A percentile compares a stretch with the other conserved stretches of the same genome.
Evolutionary conservation across 1,139 yeast species (phyloP).

Genomic region (Trichomonascaceae sp.): DNA sequence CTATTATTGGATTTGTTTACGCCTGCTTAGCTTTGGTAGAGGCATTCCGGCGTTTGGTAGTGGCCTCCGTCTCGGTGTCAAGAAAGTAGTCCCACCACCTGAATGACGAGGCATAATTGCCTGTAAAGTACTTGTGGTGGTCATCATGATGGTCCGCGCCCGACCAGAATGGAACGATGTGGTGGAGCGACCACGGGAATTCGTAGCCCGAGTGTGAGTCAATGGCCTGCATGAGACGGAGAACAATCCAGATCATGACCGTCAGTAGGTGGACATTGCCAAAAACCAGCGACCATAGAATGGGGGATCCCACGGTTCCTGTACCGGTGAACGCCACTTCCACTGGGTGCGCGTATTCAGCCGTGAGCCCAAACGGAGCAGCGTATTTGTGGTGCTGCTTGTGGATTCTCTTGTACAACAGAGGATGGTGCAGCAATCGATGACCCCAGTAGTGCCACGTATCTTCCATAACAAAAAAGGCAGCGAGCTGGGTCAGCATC

Average conservation of each 20-base stretch:
- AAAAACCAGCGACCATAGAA: constrained; percentile 52
- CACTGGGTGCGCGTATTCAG: constrained; percentile 92
- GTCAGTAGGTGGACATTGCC: constrained; percentile 71
- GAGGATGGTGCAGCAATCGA: constrained; percentile 73
- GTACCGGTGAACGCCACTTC: constrained; percentile 85
- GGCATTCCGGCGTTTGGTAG: constrained; percentile 11
- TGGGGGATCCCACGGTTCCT: constrained; percentile 92
- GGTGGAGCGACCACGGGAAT: constrained; percentile 89
- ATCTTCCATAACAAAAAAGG: constrained; percentile 79
- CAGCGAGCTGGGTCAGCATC: constrained; percentile 48
- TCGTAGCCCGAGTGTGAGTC: constrained; percentile 97
- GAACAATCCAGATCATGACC: constrained; percentile 72
- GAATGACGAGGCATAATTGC: constrained; percentile 84
- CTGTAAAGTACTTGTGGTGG: constrained; percentile 87
- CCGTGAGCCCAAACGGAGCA: constrained; percentile 92
- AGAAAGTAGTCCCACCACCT: constrained; percentile 83
- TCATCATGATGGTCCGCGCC: constrained; percentile 98
- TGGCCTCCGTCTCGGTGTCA: constrained; percentile 56
- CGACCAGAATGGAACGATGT: constrained; percentile 89
- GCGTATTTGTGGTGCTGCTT: constrained; percentile 95
- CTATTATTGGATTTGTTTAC: too few species aligned
- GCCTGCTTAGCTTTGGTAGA: too few species aligned
- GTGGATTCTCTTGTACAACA: constrained; percentile 80
- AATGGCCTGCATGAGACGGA: constrained; percentile 84
- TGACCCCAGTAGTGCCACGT: constrained; percentile 96